phyloP scores from a whole-genome alignment of 2,329 filamentous ascomycete species.

The Xylariaceae sp. region DNA sequence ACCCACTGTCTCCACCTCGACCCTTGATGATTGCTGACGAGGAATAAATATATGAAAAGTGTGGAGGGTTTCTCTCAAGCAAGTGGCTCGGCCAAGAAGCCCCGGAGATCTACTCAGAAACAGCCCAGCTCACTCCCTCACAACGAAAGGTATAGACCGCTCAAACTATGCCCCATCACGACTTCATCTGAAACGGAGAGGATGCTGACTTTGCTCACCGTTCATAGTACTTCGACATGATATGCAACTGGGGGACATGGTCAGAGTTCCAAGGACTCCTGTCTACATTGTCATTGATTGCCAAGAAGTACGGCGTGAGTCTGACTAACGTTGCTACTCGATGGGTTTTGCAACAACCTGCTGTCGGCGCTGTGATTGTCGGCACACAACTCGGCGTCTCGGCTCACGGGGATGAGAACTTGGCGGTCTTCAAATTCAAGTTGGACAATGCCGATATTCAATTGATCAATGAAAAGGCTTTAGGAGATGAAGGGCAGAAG shows the following conservation, averaged over 20 bases:
- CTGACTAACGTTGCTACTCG: constrained; percentile 31
- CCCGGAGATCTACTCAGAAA: constrained; percentile 31
- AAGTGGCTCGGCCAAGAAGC: constrained; percentile 30
- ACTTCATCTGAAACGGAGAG: background rate
- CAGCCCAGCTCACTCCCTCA: constrained; percentile 31
- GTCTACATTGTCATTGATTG: constrained; percentile 19
- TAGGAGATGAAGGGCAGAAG: constrained; percentile 18
- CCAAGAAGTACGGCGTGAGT: constrained; percentile 25
- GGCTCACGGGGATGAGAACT: constrained; percentile 26
- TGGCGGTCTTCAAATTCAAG: constrained; percentile 23
- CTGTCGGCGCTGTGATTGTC: constrained; percentile 34
- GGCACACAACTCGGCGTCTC: constrained; percentile 31
- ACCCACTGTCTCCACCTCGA: background rate
- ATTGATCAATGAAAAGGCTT: constrained; percentile 22
- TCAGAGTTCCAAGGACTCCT: constrained; percentile 29
- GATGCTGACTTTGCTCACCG: background rate
- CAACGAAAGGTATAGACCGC: constrained; percentile 30
- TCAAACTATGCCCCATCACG: background rate
- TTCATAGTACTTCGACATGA: constrained; percentile 31
- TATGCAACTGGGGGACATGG: constrained; percentile 31
- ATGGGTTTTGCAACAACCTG: constrained; percentile 32
- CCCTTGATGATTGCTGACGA: too few relatives aligned
- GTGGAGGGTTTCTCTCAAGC: constrained; percentile 35
- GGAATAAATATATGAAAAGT: too few relatives aligned
- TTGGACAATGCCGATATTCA: constrained; percentile 24